Conservation (phyloP, 768 basidiomycete species). For the Leccinum pellstonianum region DNA sequence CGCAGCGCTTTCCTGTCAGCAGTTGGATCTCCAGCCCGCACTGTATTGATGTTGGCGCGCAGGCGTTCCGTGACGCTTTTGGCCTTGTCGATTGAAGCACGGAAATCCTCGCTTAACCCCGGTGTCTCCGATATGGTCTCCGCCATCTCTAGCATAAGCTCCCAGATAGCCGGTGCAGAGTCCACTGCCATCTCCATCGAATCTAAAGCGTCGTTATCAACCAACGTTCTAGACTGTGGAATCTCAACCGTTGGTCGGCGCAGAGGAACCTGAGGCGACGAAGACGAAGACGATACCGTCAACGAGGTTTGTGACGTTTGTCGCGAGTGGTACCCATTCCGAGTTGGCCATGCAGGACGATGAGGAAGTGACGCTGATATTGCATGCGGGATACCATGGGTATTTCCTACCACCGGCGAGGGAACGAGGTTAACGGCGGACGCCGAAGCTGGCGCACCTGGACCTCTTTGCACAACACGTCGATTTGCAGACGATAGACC, state of each 20-base stretch:
- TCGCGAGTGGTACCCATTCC: constrained; percentile 37
- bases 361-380: constrained; percentile 15
- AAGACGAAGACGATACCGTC: constrained; percentile 39
- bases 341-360: constrained; percentile 11
- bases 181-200: constrained; percentile 78
- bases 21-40: constrained; percentile 55
- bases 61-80: constrained; percentile 64
- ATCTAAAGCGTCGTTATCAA: constrained; percentile 77
- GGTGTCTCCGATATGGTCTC: constrained; percentile 55
- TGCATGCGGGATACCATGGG: constrained; percentile 4
- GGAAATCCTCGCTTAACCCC: constrained; percentile 43
- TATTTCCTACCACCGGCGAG: constrained; percentile 4
- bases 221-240: constrained; percentile 57
- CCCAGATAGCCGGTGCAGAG: constrained; percentile 80
- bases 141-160: constrained; percentile 71
- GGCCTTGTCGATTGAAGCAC: constrained; percentile 58
- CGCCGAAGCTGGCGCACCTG: constrained; percentile 37
- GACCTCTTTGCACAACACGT: constrained; percentile 52
- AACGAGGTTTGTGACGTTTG: constrained; percentile 45
- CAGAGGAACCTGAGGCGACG: constrained; percentile 27
- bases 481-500: constrained; percentile 34
- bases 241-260: constrained; percentile 44
- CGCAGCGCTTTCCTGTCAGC: constrained; percentile 62
- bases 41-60: constrained; percentile 52
- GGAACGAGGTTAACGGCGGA: constrained; percentile 22